phyloP scores from a whole-genome alignment of 495 filamentous ascomycete species.

The Aspergillus conjunctus region DNA sequence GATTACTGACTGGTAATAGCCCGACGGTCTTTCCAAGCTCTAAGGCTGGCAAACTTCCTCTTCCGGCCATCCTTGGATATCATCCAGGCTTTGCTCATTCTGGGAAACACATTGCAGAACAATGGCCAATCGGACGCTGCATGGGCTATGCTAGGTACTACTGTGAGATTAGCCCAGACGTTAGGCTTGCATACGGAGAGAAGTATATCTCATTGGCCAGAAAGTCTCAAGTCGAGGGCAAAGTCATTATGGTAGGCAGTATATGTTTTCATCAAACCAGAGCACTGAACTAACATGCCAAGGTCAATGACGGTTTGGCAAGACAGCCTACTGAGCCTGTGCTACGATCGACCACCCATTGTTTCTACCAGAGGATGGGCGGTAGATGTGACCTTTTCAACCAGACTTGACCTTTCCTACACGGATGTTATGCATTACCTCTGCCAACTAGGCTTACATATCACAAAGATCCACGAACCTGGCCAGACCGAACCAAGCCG shows the following conservation, averaged over 20 bases:
- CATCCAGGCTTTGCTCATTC: conserved; percentile 47
- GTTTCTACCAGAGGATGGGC: conserved; percentile 33
- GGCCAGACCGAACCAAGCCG: conserved; percentile 16
- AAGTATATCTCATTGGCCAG: conserved; percentile 31
- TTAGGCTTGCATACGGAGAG: conserved; percentile 42
- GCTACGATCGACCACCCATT: conserved; percentile 39
- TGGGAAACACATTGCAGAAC: conserved; percentile 52
- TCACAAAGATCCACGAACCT: conserved; percentile 20
- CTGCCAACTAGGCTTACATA: conserved; percentile 33
- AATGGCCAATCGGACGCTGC: conserved; percentile 53
- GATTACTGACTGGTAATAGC: conserved; percentile 21
- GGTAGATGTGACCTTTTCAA: conserved; percentile 10
- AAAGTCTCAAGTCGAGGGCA: conserved; percentile 29
- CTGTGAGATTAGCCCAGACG: conserved; percentile 49
- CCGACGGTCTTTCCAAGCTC: conserved; percentile 39
- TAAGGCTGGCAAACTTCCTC: conserved; percentile 50
- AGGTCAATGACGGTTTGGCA: conserved; percentile 43
- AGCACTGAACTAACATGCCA: not conserved
- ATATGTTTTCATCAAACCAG: not conserved
- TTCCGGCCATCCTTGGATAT: conserved; percentile 47
- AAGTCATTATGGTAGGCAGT: conserved; percentile 32
- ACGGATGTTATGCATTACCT: conserved; percentile 35
- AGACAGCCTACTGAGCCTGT: conserved; percentile 39
- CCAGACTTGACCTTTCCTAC: conserved; percentile 29
- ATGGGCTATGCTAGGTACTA: conserved; percentile 49